A percentile compares a stretch with the other conserved stretches of the same genome.
Conservation (phyloP, 345 rosid genomes). For the Corchorus capsularis region DNA sequence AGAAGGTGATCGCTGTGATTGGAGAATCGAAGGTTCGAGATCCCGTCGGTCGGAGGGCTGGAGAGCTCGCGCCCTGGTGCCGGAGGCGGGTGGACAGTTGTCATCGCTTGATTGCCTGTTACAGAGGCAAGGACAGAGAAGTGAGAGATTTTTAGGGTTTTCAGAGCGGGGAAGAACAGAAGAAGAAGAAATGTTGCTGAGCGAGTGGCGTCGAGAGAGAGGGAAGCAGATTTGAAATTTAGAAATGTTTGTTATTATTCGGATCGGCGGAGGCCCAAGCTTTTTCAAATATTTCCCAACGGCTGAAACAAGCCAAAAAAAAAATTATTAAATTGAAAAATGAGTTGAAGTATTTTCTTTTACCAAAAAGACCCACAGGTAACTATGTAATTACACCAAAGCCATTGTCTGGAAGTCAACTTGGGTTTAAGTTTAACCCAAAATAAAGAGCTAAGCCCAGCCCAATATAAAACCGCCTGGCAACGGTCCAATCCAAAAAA, state of each 20-base stretch:
- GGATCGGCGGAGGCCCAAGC: neutral
- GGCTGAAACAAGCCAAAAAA: neutral
- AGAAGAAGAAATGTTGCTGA: constrained; percentile 10
- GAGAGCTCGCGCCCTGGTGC: constrained; percentile 76
- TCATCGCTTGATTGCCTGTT: constrained; percentile 33
- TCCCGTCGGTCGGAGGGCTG: constrained; percentile 88
- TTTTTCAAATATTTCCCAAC: neutral
- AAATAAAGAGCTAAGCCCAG: neutral
- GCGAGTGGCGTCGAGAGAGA: neutral
- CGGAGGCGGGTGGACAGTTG: constrained; percentile 55
- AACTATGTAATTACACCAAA: neutral
- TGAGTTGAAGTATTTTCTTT: neutral
- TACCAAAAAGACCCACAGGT: neutral
- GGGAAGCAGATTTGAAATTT: constrained; percentile 28
- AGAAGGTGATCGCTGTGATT: constrained; percentile 93
- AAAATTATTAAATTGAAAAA: neutral
- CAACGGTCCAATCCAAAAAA: neutral
- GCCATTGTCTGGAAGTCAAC: neutral
- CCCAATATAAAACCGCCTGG: too few relatives aligned
- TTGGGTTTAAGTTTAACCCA: neutral
- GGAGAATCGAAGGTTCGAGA: constrained; percentile 92
- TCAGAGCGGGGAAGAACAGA: neutral
- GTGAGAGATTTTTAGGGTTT: constrained; percentile 19
- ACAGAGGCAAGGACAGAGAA: neutral
- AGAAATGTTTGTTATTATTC: neutral